These are phyloP conservation scores for Dactylellina sp. DNA, from an alignment of 2,329 filamentous ascomycete species.

Conservation along the genomic window DNA sequence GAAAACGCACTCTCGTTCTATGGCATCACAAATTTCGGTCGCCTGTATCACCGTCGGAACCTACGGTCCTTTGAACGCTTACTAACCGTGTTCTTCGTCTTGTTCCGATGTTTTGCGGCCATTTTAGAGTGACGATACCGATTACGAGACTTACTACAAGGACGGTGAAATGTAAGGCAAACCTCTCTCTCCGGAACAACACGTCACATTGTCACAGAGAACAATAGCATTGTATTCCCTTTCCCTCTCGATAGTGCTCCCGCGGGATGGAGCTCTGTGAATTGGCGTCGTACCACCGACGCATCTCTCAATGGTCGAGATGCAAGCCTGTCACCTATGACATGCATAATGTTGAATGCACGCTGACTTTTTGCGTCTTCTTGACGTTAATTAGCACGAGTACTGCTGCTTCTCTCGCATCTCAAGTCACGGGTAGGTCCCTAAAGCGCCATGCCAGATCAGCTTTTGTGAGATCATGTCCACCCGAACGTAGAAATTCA, in stretches of 20 bases:
- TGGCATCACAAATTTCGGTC: not conserved
- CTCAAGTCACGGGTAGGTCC: constrained; percentile 48
- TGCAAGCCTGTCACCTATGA: constrained; percentile 14
- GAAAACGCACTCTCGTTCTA: not conserved
- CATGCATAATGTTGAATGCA: constrained; percentile 28
- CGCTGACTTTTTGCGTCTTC: constrained; percentile 20
- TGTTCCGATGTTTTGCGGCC: constrained; percentile 30
- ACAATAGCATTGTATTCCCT: constrained; percentile 42
- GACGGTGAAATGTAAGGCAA: constrained; percentile 54
- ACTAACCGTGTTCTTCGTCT: constrained; percentile 12
- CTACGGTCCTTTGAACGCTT: not conserved
- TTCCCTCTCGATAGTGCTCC: constrained; percentile 4
- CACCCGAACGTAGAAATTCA: not conserved
- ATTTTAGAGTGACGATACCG: constrained; percentile 49
- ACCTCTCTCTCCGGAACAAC: constrained; percentile 21
- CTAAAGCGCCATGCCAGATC: not conserved
- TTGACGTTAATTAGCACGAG: constrained; percentile 38
- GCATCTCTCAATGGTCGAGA: constrained; percentile 10
- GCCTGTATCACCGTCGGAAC: not conserved
- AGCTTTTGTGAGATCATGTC: constrained; percentile 3
- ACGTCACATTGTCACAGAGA: constrained; percentile 7
- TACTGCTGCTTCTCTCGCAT: constrained; percentile 50
- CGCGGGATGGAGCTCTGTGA: constrained; percentile 2
- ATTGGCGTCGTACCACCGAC: constrained; percentile 22
- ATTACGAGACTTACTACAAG: constrained; percentile 49